A percentile compares a stretch with the other conserved stretches of the same genome.
Evolutionary conservation across 352 stramenopile species (phyloP).

Genomic region (Phytophthora pini): DNA sequence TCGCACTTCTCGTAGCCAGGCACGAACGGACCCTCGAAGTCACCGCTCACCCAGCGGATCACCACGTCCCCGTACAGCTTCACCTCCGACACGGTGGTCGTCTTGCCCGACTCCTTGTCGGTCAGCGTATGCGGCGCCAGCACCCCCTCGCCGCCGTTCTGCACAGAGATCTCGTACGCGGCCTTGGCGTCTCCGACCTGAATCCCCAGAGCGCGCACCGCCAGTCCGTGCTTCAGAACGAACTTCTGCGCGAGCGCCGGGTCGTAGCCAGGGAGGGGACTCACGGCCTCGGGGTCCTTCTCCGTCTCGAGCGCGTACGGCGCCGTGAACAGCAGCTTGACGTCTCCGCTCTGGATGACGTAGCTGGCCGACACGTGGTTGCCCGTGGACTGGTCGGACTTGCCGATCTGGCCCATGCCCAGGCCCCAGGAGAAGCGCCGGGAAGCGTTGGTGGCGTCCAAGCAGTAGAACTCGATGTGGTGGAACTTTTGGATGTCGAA

Average conservation of each 20-base stretch:
- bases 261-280: slow-evolving; percentile 72
- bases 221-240: slow-evolving; percentile 81
- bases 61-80: slow-evolving; percentile 91
- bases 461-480: slow-evolving; percentile 88
- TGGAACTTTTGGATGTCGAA: slow-evolving; percentile 86
- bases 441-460: slow-evolving; percentile 78
- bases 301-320: slow-evolving; percentile 81
- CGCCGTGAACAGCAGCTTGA: slow-evolving; percentile 90
- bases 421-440: slow-evolving; percentile 87
- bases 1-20: slow-evolving; percentile 78
- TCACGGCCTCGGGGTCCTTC: slow-evolving; percentile 57
- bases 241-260: slow-evolving; percentile 77
- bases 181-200: slow-evolving; percentile 74
- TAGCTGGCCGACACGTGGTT: slow-evolving; percentile 90
- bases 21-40: slow-evolving; percentile 78
- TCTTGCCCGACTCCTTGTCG: slow-evolving; percentile 68
- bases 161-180: slow-evolving; percentile 83
- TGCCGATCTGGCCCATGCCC: slow-evolving; percentile 81
- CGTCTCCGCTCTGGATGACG: slow-evolving; percentile 79
- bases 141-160: slow-evolving; percentile 72
- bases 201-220: slow-evolving; percentile 83
- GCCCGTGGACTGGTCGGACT: slow-evolving; percentile 88
- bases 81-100: slow-evolving; percentile 76
- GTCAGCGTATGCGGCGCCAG: slow-evolving; percentile 61
- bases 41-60: slow-evolving; percentile 83